Conservation (phyloP, 306 rosid species). For the Arachis hypogaea region DNA sequence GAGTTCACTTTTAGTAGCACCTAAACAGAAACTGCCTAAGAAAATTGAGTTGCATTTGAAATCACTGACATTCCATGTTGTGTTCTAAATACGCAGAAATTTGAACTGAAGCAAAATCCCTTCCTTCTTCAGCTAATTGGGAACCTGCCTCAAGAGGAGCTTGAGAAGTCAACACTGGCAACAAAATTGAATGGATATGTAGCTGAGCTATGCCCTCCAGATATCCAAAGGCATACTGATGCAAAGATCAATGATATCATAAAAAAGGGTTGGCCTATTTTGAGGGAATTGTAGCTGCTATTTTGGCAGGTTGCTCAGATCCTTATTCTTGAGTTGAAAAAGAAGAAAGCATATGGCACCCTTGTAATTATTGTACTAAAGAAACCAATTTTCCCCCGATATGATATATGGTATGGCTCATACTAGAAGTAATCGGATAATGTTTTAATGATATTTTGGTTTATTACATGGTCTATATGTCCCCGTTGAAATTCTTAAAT, state of each 20-base stretch:
- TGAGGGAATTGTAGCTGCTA: conserved; percentile 58
- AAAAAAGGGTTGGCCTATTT: conserved; percentile 91
- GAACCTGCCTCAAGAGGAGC: conserved; percentile 83
- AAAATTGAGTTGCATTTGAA: conserved; percentile 6
- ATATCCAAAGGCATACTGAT: conserved; percentile 72
- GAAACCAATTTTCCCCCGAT: not conserved
- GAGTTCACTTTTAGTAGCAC: not conserved
- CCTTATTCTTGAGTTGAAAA: conserved; percentile 29
- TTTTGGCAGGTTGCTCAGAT: conserved; percentile 20
- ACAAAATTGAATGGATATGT: conserved; percentile 86
- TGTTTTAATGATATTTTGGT: too few species aligned
- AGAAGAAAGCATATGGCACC: conserved; percentile 8
- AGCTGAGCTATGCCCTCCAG: conserved; percentile 81
- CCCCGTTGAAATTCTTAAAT: too few species aligned
- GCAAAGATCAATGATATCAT: conserved; percentile 76
- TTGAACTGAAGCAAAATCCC: conserved; percentile 84
- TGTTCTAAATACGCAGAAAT: conserved; percentile 64
- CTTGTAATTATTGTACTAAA: conserved; percentile 35
- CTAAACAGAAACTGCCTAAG: not conserved
- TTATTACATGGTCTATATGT: too few species aligned
- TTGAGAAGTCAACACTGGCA: conserved; percentile 75
- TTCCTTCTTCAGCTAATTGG: conserved; percentile 88
- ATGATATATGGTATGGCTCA: not conserved
- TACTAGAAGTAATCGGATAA: not conserved
- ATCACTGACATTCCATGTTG: conserved; percentile 33